phyloP scores from a whole-genome alignment of 2,329 filamentous ascomycete species.

The Ophiostoma sp. region DNA sequence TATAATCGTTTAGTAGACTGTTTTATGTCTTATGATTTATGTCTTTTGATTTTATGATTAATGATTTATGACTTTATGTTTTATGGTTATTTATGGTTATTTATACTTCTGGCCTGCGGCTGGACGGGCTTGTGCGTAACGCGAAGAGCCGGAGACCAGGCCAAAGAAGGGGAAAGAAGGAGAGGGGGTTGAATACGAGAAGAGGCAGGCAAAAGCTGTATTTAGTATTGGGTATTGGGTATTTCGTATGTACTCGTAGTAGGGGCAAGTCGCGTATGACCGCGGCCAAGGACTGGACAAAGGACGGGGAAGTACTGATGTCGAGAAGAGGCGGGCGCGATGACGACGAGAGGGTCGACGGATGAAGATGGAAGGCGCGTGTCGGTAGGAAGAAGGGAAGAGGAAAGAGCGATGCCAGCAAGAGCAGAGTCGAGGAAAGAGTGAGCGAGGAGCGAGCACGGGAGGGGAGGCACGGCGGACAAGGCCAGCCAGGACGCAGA shows the following conservation, averaged over 20 bases:
- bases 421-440: background rate
- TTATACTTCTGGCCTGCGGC: background rate
- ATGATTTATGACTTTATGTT: no score
- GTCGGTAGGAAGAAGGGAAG: background rate
- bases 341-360: background rate
- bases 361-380: no score
- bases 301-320: background rate
- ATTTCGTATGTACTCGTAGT: background rate
- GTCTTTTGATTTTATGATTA: background rate
- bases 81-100: background rate
- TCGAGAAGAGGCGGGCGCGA: background rate
- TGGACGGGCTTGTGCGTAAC: constrained; percentile 11
- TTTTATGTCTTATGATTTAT: background rate
- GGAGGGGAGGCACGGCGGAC: background rate
- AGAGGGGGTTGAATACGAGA: constrained; percentile 8
- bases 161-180: constrained; percentile 1
- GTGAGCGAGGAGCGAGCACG: background rate
- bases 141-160: constrained; percentile 10
- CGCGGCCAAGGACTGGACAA: constrained; percentile 5
- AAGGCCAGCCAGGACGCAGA: background rate
- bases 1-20: no score
- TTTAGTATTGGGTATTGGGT: background rate
- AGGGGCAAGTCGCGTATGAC: background rate
- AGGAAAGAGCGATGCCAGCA: background rate
- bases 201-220: constrained; percentile 5